Base-by-base conservation (phyloP, 345 rosid genomes). In the Eutrema yunnanense region DNA sequence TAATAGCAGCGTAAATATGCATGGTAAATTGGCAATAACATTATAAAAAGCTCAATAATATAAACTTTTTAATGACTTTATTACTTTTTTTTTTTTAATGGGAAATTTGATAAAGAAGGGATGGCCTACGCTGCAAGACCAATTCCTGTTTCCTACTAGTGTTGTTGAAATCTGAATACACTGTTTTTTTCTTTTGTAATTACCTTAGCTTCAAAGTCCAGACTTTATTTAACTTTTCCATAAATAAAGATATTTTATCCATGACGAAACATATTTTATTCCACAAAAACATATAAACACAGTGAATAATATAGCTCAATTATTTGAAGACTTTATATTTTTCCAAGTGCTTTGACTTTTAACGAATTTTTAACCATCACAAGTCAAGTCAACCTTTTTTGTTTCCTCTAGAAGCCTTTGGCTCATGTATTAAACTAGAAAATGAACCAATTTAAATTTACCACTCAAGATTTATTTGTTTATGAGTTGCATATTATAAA, bases 331-430 rank as follows among this genome's bases (percentile, higher is more conserved):
- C 72, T 76, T 70, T 71, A 46, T 41, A 7, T 3, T 65, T 40
- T 50, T 66, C 66, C 72, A 59, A 77, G 76, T 67, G 80, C 75
- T 72, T 82, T 81, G 86, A 82, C 83, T 79, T 74, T 66, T 43
- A 47, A 57, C 29, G 44, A 34, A 51, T 51, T 13, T 65, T 19
- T 16, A 54, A 43, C 67, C 65, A 67, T 75, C 62, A 34, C n/a
- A 26, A 37, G 81, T 67, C 81, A 76, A 78, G 84, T 84, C 86
- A 73, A 65, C 65, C 65, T 53, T 47, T 52, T 6, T 29, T 47
- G 29, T 71, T 69, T n/a, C 76, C 41, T 75, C 80, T 75, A 68
- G 78, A 73, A 67, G 71, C 72, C 7, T 50, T 75, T 62, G 65
- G 22, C 53, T 62, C 56, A 44, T 37, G 43, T 27, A 44, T 32